Percentiles rank a stretch among this genome's conserved stretches.
These are phyloP conservation scores for Salix brachista DNA, from an alignment of 345 rosid species.

Conservation along the genomic window DNA sequence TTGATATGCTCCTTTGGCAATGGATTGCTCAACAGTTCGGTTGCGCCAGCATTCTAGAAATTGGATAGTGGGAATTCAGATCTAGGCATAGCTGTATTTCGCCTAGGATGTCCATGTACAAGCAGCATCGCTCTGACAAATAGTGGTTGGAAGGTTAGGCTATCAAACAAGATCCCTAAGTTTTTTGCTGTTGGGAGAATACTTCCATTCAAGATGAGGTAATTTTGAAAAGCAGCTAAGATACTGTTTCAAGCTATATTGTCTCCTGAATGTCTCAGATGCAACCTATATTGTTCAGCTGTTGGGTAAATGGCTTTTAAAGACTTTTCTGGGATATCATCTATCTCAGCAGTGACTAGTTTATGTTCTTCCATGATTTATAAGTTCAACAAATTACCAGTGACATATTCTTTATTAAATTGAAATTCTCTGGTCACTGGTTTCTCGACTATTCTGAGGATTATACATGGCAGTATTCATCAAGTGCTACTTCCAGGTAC, in stretches of 20 bases:
- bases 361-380: neutral
- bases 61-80: neutral
- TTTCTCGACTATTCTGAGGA: constrained; percentile 58
- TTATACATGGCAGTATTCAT: constrained; percentile 62
- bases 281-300: neutral
- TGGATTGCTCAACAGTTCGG: neutral
- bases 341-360: neutral
- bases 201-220: no score
- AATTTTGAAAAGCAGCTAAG: neutral
- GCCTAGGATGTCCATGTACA: neutral
- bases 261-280: neutral
- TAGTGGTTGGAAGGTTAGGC: neutral
- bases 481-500: constrained; percentile 74
- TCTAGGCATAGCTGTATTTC: neutral
- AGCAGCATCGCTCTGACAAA: neutral
- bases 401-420: neutral
- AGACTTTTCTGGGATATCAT: neutral
- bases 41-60: neutral
- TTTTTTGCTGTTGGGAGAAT: neutral
- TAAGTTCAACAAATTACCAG: neutral
- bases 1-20: neutral
- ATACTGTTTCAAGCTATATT: neutral
- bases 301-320: neutral
- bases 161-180: neutral
- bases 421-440: constrained; percentile 3